phyloP scores from a whole-genome alignment of 371 early-diverging fungal species.

The Fennellomyces sp. region DNA sequence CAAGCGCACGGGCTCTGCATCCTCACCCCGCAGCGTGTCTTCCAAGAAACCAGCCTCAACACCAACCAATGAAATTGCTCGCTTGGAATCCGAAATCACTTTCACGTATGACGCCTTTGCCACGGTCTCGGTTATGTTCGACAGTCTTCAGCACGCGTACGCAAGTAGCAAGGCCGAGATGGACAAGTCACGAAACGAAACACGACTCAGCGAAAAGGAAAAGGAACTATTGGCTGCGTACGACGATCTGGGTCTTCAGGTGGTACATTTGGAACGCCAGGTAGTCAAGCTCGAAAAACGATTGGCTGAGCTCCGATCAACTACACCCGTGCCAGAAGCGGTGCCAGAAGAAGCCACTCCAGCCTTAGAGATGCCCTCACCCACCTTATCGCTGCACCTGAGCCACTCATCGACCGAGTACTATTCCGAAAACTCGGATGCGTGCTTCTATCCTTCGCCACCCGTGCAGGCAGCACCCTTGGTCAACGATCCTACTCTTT shows the following conservation, averaged over 20 bases:
- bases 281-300: conserved; percentile 33
- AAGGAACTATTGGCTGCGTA: conserved; percentile 47
- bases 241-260: conserved; percentile 43
- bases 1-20: conserved; percentile 6
- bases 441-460: background rate
- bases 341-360: background rate
- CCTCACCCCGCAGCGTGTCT: background rate
- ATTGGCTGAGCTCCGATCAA: conserved; percentile 22
- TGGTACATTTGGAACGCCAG: conserved; percentile 41
- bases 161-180: conserved; percentile 27
- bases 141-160: conserved; percentile 38
- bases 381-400: background rate
- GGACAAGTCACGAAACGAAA: conserved; percentile 16
- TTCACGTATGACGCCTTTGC: conserved; percentile 40
- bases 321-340: background rate
- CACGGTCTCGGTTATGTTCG: conserved; percentile 38
- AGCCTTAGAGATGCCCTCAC: background rate
- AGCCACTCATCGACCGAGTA: background rate
- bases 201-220: conserved; percentile 40
- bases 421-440: background rate
- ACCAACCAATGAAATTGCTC: background rate
- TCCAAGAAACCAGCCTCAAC: background rate
- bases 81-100: conserved; percentile 31
- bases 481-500: background rate
- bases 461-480: background rate